Percentiles rank a stretch among this genome's conserved stretches.
These are phyloP conservation scores for Halophytophthora polymorphica DNA, from an alignment of 352 stramenopile genomes.

Conservation along the genomic window DNA sequence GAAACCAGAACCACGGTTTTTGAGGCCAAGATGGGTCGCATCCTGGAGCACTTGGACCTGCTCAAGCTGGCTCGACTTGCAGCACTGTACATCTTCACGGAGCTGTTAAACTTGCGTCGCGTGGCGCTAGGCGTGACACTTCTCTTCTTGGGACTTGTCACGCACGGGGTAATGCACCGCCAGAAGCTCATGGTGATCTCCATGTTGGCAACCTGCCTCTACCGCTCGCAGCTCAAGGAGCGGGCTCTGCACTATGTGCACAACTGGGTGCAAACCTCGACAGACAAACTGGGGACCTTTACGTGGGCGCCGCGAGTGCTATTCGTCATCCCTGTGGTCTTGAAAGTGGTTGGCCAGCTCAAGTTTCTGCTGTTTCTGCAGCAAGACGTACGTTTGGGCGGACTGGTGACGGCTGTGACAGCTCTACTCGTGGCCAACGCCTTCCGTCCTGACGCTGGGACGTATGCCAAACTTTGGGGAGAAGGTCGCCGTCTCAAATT, in stretches of 20 bases:
- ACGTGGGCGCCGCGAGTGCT: constrained; percentile 51
- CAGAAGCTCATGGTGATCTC: constrained; percentile 76
- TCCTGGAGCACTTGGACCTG: constrained; percentile 57
- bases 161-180: constrained; percentile 52
- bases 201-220: constrained; percentile 63
- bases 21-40: constrained; percentile 48
- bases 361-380: constrained; percentile 78
- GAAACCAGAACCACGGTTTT: constrained; percentile 32
- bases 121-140: constrained; percentile 44
- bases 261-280: constrained; percentile 55
- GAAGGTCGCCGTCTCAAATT: constrained; percentile 67
- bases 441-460: constrained; percentile 19
- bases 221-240: constrained; percentile 52
- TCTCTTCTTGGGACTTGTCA: constrained; percentile 48
- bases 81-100: constrained; percentile 45
- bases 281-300: constrained; percentile 62
- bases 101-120: constrained; percentile 48
- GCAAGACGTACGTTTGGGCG: constrained; percentile 36
- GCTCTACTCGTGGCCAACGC: constrained; percentile 32
- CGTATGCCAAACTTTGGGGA: constrained; percentile 51
- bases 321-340: constrained; percentile 48
- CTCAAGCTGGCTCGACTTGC: constrained; percentile 48
- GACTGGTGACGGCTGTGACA: constrained; percentile 37
- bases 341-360: constrained; percentile 70
- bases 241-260: constrained; percentile 28